Percentiles rank a stretch among this genome's conserved stretches.
Evolutionary conservation across 345 rosid species (phyloP).

Genomic region (Brassica cretica): DNA sequence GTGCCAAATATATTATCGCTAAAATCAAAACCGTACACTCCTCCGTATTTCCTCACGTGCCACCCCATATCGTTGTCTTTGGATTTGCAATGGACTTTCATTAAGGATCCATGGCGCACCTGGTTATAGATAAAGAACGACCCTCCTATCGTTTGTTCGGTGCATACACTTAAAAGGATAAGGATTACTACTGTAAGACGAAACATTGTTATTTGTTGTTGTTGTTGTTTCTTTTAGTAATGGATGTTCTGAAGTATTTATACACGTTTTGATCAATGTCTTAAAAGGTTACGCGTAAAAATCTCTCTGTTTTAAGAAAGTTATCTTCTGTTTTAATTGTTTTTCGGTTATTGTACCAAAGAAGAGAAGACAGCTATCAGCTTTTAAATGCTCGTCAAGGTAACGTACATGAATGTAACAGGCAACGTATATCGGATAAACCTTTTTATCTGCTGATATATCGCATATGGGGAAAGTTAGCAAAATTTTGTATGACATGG

Average conservation of each 20-base stretch:
- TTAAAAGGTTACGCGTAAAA: constrained; percentile 2
- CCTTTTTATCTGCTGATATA: neutral
- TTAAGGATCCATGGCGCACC: neutral
- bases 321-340: neutral
- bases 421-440: neutral
- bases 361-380: neutral
- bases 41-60: neutral
- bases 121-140: constrained; percentile 20
- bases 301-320: neutral
- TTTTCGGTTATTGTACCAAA: neutral
- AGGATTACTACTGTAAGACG: constrained; percentile 6
- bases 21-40: neutral
- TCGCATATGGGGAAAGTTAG: neutral
- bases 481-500: neutral
- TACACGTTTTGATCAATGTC: constrained; percentile 1
- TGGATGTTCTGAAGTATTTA: constrained; percentile 7
- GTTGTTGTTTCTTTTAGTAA: neutral
- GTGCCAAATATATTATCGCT: neutral
- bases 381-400: neutral
- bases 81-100: constrained; percentile 21
- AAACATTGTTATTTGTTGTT: neutral
- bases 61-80: neutral
- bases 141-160: constrained; percentile 17
- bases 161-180: neutral
- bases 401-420: neutral